Conservation (phyloP, 2,329 filamentous ascomycete genomes). For the Eurotiales sp. region DNA sequence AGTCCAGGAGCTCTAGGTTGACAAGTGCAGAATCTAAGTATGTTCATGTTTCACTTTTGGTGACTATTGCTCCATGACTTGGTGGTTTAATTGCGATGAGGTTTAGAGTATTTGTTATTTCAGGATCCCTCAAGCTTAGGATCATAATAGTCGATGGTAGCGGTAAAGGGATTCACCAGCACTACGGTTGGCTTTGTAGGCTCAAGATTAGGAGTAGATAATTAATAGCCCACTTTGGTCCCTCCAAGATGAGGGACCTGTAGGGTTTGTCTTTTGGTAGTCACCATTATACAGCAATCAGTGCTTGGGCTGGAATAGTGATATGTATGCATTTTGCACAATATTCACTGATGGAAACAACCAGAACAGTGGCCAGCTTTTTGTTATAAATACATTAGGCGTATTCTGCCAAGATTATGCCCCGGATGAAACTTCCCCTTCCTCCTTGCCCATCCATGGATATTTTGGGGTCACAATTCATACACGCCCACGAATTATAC, state of each 20-base stretch:
- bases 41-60: conserved; percentile 42
- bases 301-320: background rate
- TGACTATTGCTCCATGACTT: conserved; percentile 46
- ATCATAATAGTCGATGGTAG: conserved; percentile 39
- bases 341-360: too few species aligned
- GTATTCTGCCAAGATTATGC: too few species aligned
- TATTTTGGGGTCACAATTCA: too few species aligned
- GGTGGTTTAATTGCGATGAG: conserved; percentile 48
- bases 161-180: conserved; percentile 47
- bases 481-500: too few species aligned
- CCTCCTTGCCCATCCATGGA: too few species aligned
- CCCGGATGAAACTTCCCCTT: too few species aligned
- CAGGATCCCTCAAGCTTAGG: conserved; percentile 30
- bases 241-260: conserved; percentile 45
- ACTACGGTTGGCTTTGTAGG: conserved; percentile 48
- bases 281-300: background rate
- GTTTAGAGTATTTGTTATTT: conserved; percentile 38
- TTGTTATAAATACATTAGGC: too few species aligned
- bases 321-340: background rate
- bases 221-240: conserved; percentile 43
- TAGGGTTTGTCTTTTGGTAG: conserved; percentile 22
- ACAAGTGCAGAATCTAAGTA: conserved; percentile 51
- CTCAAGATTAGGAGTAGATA: conserved; percentile 30
- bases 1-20: conserved; percentile 49
- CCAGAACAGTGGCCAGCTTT: too few species aligned